Evolutionary conservation across 1,284 basidiomycete genomes (phyloP).

Genomic region (Naganishia liquefaciens): DNA sequence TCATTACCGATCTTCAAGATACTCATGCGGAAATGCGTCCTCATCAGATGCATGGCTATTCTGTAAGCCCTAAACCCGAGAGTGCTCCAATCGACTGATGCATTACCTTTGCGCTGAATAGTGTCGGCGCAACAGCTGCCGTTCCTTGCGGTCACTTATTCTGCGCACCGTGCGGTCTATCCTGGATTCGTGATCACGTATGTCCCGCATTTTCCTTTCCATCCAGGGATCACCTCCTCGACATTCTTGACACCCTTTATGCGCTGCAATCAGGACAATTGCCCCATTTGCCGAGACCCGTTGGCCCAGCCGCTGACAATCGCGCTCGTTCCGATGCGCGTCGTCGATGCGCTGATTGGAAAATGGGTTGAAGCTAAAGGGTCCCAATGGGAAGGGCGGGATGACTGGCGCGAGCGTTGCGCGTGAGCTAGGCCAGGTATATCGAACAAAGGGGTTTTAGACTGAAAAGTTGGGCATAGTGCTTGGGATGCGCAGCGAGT

Average conservation of each 20-base stretch:
- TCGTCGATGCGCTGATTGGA: slow-evolving; percentile 12
- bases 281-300: slow-evolving; percentile 20
- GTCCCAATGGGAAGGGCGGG: slow-evolving; percentile 6
- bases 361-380: slow-evolving; percentile 25
- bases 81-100: not conserved
- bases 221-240: too few species aligned
- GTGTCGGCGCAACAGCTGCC: slow-evolving; percentile 20
- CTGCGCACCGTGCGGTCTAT: slow-evolving; percentile 11
- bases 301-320: not conserved
- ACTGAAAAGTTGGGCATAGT: not conserved
- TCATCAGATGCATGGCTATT: slow-evolving; percentile 17
- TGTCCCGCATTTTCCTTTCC: not conserved
- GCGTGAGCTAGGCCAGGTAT: slow-evolving; percentile 3
- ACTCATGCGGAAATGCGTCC: not conserved
- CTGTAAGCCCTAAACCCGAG: not conserved
- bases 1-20: not conserved
- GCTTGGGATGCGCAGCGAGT: slow-evolving; percentile 15
- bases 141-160: slow-evolving; percentile 23
- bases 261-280: not conserved
- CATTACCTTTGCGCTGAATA: not conserved
- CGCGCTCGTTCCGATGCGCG: slow-evolving; percentile 16
- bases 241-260: not conserved
- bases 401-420: slow-evolving; percentile 19
- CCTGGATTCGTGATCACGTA: slow-evolving; percentile 13
- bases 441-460: not conserved